A percentile compares a stretch with the other conserved stretches of the same genome.
Conservation (phyloP, 23 red algal genomes). For the Agarophyton chilense region DNA sequence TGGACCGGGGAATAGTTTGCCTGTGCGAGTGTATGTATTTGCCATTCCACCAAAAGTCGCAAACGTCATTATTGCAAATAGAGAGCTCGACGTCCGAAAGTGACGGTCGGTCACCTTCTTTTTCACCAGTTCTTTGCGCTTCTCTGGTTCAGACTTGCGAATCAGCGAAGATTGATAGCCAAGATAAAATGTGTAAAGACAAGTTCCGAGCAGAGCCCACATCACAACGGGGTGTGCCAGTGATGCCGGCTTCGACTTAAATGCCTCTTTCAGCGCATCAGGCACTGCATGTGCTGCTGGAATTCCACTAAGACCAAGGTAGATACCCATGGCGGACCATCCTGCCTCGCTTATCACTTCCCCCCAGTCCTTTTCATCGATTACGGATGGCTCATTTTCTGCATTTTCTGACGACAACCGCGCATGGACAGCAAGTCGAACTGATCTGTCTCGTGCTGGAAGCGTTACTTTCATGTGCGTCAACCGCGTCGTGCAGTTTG, state of each 20-base stretch:
- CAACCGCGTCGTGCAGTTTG: not conserved
- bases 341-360: slow-evolving; percentile 5
- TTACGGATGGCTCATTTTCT: not conserved
- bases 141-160: slow-evolving; percentile 57
- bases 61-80: slow-evolving; percentile 89
- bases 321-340: not conserved
- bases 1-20: slow-evolving; percentile 98
- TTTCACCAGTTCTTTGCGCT: slow-evolving; percentile 79
- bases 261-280: slow-evolving; percentile 70
- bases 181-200: slow-evolving; percentile 89
- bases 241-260: slow-evolving; percentile 89
- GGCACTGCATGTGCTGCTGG: slow-evolving; percentile 52
- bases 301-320: slow-evolving; percentile 27
- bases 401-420: not conserved
- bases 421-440: not conserved
- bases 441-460: not conserved
- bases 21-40: slow-evolving; percentile 94
- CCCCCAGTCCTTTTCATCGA: not conserved
- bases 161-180: slow-evolving; percentile 85
- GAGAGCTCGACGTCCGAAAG: slow-evolving; percentile 55
- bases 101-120: slow-evolving; percentile 70
- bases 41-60: slow-evolving; percentile 96
- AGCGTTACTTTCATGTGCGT: not conserved
- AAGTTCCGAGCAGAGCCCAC: slow-evolving; percentile 65
- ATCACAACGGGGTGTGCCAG: slow-evolving; percentile 88